These are phyloP conservation scores for Claviceps purpurea DNA, from an alignment of 2,329 filamentous ascomycete genomes.

Conservation along the genomic window DNA sequence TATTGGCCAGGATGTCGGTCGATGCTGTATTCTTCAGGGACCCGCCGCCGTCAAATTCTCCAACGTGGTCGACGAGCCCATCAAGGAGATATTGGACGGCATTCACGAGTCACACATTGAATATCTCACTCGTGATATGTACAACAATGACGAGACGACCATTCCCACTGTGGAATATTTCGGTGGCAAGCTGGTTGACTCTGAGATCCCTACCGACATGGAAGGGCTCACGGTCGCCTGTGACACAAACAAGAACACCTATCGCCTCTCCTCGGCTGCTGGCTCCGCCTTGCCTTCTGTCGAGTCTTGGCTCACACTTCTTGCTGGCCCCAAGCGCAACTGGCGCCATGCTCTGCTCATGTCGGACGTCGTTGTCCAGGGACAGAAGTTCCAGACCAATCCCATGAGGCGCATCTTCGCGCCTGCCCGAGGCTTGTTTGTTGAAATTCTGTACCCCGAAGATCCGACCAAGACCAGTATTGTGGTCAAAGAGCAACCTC, in stretches of 20 bases:
- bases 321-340: slow-evolving; percentile 74
- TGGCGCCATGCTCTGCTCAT: slow-evolving; percentile 94
- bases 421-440: slow-evolving; percentile 71
- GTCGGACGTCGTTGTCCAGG: slow-evolving; percentile 86
- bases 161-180: slow-evolving; percentile 92
- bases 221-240: slow-evolving; percentile 78
- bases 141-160: slow-evolving; percentile 55
- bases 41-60: slow-evolving; percentile 88
- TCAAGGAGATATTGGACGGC: slow-evolving; percentile 85
- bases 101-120: slow-evolving; percentile 84
- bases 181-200: slow-evolving; percentile 69
- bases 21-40: slow-evolving; percentile 92
- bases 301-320: slow-evolving; percentile 75
- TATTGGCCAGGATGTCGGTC: slow-evolving; percentile 86
- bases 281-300: slow-evolving; percentile 61
- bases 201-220: slow-evolving; percentile 59
- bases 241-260: slow-evolving; percentile 65
- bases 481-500: slow-evolving; percentile 72
- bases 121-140: slow-evolving; percentile 65
- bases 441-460: slow-evolving; percentile 75
- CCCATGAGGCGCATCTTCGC: slow-evolving; percentile 86
- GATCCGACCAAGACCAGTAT: slow-evolving; percentile 76
- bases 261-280: slow-evolving; percentile 66
- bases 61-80: slow-evolving; percentile 78
- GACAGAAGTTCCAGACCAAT: slow-evolving; percentile 94